Evolutionary conservation across 768 basidiomycete genomes (phyloP).

Genomic region (Leccinum longicurvipes): DNA sequence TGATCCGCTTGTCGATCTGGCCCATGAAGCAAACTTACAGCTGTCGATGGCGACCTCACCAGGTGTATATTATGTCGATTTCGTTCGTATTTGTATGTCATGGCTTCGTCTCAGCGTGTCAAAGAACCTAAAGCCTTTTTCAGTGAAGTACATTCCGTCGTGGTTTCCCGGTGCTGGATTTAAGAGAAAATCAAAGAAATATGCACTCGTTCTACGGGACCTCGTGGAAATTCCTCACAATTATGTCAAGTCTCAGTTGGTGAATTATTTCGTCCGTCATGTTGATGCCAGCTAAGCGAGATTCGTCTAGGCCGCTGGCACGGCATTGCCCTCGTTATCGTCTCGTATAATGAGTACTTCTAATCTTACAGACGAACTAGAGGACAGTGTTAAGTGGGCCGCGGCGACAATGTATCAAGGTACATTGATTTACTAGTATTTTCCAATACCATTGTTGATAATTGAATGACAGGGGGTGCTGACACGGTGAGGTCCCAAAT

Average conservation of each 20-base stretch:
- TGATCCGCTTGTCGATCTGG: constrained; percentile 35
- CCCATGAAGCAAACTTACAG: constrained; percentile 24
- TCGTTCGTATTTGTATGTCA: constrained; percentile 16
- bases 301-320: constrained; percentile 12
- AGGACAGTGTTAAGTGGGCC: constrained; percentile 21
- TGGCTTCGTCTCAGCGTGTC: neutral
- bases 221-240: constrained; percentile 11
- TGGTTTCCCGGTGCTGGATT: constrained; percentile 24
- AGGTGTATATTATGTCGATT: constrained; percentile 15
- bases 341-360: constrained; percentile 9
- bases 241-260: constrained; percentile 15
- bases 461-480: constrained; percentile 12
- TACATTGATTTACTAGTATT: neutral
- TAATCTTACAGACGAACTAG: constrained; percentile 9
- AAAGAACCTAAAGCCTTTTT: neutral
- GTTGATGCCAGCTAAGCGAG: neutral
- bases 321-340: constrained; percentile 13
- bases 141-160: constrained; percentile 25
- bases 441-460: neutral
- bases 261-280: neutral
- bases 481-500: constrained; percentile 17
- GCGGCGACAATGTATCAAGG: constrained; percentile 12
- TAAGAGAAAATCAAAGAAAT: constrained; percentile 11
- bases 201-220: constrained; percentile 5
- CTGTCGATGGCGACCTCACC: constrained; percentile 11